These are phyloP conservation scores for Berberis thunbergii DNA, from an alignment of 164 flowering plant genomes.

Conservation along the genomic window DNA sequence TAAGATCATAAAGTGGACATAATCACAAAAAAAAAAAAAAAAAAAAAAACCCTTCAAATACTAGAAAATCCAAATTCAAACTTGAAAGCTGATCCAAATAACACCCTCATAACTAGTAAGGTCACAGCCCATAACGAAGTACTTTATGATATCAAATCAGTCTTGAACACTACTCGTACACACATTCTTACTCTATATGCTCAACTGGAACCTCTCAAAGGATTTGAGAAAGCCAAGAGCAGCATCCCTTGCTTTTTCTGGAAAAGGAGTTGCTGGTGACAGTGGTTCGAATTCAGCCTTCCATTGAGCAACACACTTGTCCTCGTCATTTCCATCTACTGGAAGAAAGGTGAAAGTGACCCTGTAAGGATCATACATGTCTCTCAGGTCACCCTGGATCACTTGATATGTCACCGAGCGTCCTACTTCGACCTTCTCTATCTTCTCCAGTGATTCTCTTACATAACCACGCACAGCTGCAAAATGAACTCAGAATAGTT, in stretches of 20 bases:
- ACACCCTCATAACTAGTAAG: no score
- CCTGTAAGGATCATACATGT: constrained; percentile 39
- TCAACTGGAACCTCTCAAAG: constrained; percentile 17
- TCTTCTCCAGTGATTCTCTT: constrained; percentile 41
- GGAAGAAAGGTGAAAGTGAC: constrained; percentile 47
- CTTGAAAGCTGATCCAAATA: no score
- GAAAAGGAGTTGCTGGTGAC: constrained; percentile 32
- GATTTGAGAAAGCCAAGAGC: constrained; percentile 29
- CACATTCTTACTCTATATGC: background rate
- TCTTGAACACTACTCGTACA: background rate
- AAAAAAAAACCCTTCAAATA: no score
- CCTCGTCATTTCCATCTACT: constrained; percentile 2
- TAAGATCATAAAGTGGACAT: no score
- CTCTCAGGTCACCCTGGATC: constrained; percentile 29
- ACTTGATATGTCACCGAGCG: constrained; percentile 35
- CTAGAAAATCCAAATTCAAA: no score
- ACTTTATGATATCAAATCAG: background rate
- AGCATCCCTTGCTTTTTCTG: constrained; percentile 37
- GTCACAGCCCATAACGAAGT: no score
- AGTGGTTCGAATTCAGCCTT: constrained; percentile 32
- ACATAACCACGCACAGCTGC: constrained; percentile 35
- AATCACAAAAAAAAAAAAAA: no score
- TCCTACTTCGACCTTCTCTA: constrained; percentile 44
- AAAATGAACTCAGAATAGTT: background rate
- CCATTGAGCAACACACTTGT: constrained; percentile 41